Evolutionary conservation across 1,284 basidiomycete species (phyloP).

Genomic region (Apiotrichum sp.): DNA sequence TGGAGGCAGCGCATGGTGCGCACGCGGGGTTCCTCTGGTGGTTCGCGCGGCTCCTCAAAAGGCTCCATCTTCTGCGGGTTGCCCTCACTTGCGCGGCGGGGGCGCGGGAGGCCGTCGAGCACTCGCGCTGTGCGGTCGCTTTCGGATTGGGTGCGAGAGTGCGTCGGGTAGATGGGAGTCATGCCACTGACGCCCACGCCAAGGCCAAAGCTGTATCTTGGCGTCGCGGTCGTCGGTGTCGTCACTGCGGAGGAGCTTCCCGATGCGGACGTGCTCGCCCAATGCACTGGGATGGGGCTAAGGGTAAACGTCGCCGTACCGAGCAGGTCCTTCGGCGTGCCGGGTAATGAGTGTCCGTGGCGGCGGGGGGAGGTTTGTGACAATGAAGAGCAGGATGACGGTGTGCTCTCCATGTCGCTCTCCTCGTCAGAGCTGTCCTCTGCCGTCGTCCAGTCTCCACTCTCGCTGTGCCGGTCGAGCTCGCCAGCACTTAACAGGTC

Average conservation of each 20-base stretch:
- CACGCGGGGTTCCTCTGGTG: not conserved
- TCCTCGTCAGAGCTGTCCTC: not conserved
- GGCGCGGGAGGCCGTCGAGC: not conserved
- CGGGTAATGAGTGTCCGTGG: not conserved
- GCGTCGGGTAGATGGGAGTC: conserved; percentile 2
- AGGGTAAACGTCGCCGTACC: not conserved
- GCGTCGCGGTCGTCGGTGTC: not conserved
- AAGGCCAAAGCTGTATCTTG: not conserved
- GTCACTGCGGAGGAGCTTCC: not conserved
- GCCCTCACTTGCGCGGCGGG: conserved; percentile 9
- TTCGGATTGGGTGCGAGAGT: not conserved
- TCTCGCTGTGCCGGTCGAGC: conserved; percentile 5
- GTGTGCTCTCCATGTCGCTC: conserved; percentile 1
- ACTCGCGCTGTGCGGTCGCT: not conserved
- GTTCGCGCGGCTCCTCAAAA: not conserved
- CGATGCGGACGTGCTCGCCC: conserved; percentile 2
- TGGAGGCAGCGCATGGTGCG: conserved; percentile 39
- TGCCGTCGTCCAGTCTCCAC: conserved; percentile 1
- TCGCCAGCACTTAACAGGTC: conserved; percentile 13
- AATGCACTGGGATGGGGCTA: conserved; percentile 4
- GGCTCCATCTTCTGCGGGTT: not conserved
- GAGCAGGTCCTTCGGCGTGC: not conserved
- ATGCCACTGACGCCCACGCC: not conserved
- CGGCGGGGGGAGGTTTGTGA: not conserved
- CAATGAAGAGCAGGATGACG: not conserved